phyloP scores from a whole-genome alignment of 2,329 filamentous ascomycete species.

The Alternaria gaisen region DNA sequence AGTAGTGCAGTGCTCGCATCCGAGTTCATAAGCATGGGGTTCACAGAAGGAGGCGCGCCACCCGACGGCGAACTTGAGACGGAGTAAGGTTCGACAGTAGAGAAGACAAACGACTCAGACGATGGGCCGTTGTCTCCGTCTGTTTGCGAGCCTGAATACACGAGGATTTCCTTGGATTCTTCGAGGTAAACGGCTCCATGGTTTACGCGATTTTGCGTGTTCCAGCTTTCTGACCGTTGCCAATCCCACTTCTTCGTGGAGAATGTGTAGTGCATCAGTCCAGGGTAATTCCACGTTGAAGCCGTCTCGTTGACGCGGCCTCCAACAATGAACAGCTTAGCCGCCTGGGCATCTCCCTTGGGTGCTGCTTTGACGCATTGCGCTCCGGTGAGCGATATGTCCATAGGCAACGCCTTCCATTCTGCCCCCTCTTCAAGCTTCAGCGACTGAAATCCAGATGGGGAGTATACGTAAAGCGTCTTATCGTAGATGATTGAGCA shows the following conservation, averaged over 20 bases:
- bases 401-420: constrained; percentile 74
- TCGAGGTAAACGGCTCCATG: constrained; percentile 81
- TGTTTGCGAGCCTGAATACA: constrained; percentile 80
- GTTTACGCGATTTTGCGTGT: constrained; percentile 73
- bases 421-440: constrained; percentile 71
- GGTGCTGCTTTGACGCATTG: constrained; percentile 78
- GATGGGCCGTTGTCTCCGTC: constrained; percentile 65
- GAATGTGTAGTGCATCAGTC: constrained; percentile 76
- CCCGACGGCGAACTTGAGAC: constrained; percentile 62
- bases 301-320: constrained; percentile 60
- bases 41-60: constrained; percentile 67
- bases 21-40: constrained; percentile 79
- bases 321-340: constrained; percentile 82
- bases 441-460: constrained; percentile 78
- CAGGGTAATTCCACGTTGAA: constrained; percentile 66
- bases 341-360: constrained; percentile 62
- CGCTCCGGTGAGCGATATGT: constrained; percentile 75
- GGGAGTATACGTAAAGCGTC: constrained; percentile 84
- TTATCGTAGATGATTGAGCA: constrained; percentile 85
- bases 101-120: constrained; percentile 78
- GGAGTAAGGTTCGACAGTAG: constrained; percentile 69
- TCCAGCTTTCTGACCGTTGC: constrained; percentile 58
- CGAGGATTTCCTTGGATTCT: constrained; percentile 73
- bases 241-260: constrained; percentile 66
- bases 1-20: constrained; percentile 74